phyloP scores from a whole-genome alignment of 2,329 filamentous ascomycete genomes.

The Kalmusia sp. region DNA sequence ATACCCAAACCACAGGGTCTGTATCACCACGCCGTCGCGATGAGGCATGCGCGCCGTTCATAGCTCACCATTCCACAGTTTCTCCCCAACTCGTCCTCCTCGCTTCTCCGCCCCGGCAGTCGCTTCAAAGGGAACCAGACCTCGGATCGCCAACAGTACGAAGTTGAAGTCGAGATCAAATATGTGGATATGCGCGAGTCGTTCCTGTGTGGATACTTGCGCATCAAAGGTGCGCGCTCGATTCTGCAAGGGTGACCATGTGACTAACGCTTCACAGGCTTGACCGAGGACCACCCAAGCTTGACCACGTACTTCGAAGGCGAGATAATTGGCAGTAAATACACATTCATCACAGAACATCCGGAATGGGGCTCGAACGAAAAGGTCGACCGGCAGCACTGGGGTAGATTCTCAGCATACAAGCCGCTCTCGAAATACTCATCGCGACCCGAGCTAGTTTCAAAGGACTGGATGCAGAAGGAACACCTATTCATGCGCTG shows the following conservation, averaged over 20 bases:
- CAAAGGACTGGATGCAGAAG: conserved; percentile 74
- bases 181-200: conserved; percentile 94
- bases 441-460: conserved; percentile 64
- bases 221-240: conserved; percentile 80
- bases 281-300: conserved; percentile 96
- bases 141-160: conserved; percentile 90
- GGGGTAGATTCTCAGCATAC: conserved; percentile 89
- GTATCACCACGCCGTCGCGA: conserved; percentile 18
- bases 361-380: conserved; percentile 90
- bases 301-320: conserved; percentile 98
- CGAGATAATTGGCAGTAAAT: conserved; percentile 94
- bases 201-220: conserved; percentile 91
- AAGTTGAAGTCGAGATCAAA: conserved; percentile 96
- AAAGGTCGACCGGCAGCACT: conserved; percentile 91
- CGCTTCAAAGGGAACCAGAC: conserved; percentile 90
- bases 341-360: conserved; percentile 91
- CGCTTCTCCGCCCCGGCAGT: conserved; percentile 85
- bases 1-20: conserved; percentile 42
- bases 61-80: conserved; percentile 58
- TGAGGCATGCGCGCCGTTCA: background rate
- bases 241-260: background rate
- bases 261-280: conserved; percentile 61
- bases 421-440: conserved; percentile 74
- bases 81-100: conserved; percentile 80
- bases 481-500: conserved; percentile 98